A percentile compares a stretch with the other conserved stretches of the same genome.
These are phyloP conservation scores for Coprinopsis cinerea DNA, from an alignment of 768 basidiomycete species.

Conservation along the genomic window DNA sequence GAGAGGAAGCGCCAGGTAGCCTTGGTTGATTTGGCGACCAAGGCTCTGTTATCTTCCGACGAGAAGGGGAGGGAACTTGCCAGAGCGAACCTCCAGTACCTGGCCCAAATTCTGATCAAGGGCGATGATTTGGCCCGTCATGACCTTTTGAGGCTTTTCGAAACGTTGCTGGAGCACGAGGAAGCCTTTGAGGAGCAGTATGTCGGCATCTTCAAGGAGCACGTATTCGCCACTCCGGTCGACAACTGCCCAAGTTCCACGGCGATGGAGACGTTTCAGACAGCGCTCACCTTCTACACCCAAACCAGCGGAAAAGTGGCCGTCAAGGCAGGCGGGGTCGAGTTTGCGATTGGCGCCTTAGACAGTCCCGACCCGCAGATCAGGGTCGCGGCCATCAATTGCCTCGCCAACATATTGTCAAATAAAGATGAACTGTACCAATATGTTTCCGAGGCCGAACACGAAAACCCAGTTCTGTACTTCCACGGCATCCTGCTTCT, in stretches of 20 bases:
- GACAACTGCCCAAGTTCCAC: neutral
- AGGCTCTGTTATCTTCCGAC: no score
- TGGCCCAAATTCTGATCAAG: no score
- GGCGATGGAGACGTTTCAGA: constrained; percentile 1
- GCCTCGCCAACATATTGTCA: neutral
- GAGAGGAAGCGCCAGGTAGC: no score
- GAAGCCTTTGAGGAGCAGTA: neutral
- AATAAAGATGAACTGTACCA: neutral
- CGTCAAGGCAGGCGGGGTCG: neutral
- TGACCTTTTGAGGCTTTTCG: neutral
- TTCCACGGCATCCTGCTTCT: constrained; percentile 3
- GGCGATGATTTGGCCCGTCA: no score
- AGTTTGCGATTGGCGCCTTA: neutral
- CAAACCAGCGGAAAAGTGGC: neutral
- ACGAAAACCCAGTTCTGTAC: neutral
- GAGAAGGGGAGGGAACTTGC: no score
- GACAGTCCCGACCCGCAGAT: neutral
- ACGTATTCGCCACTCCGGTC: neutral
- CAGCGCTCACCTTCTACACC: neutral
- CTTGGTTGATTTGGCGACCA: no score
- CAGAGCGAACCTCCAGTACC: no score
- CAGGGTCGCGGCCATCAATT: neutral
- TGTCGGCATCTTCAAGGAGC: neutral
- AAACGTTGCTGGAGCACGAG: neutral
- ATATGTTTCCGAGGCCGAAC: neutral